These are phyloP conservation scores for Hylodesmum podocarpum DNA, from an alignment of 306 rosid species.

Conservation along the genomic window DNA sequence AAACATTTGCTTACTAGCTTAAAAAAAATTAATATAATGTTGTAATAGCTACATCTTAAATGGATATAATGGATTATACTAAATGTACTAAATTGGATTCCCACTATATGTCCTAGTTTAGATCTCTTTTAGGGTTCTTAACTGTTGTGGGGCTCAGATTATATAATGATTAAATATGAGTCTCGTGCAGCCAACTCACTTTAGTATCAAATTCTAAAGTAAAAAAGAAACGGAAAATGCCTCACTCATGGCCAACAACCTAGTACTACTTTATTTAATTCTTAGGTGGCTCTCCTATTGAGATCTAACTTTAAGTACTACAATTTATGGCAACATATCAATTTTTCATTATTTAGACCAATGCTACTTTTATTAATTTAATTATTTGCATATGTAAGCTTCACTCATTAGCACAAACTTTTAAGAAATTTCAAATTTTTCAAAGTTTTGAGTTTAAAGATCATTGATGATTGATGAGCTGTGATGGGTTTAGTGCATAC, in stretches of 20 bases:
- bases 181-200: conserved; percentile 24
- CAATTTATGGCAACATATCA: not conserved
- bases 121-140: not conserved
- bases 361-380: conserved; percentile 1
- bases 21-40: no score
- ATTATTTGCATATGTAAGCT: not conserved
- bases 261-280: conserved; percentile 56
- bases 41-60: no score
- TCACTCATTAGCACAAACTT: not conserved
- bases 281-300: conserved; percentile 25
- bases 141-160: not conserved
- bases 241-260: conserved; percentile 70
- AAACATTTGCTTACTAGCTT: no score
- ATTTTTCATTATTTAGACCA: not conserved
- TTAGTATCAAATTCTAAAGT: not conserved
- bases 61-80: not conserved
- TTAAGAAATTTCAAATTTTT: not conserved
- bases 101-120: not conserved
- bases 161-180: conserved; percentile 5
- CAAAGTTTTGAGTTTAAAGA: no score
- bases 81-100: not conserved
- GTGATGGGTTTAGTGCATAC: no score
- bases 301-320: conserved; percentile 26
- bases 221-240: conserved; percentile 35
- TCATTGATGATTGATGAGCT: no score